Percentiles rank a stretch among this genome's conserved stretches.
Evolutionary conservation across 768 basidiomycete genomes (phyloP).

Genomic region (Boletus pseudopeckii): DNA sequence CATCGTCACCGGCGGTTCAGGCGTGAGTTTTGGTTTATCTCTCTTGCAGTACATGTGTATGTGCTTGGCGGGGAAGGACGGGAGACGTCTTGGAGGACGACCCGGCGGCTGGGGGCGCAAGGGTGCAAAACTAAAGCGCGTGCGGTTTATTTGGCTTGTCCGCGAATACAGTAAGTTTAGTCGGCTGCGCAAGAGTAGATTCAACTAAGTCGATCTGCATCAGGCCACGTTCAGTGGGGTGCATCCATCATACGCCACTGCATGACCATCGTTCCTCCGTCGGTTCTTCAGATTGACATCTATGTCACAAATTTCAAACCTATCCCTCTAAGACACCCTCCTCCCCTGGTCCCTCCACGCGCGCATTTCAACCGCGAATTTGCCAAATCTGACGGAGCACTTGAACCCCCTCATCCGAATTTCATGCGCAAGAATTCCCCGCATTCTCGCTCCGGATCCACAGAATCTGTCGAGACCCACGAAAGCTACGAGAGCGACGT

Average conservation of each 20-base stretch:
- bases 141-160: constrained; percentile 75
- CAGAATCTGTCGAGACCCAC: constrained; percentile 30
- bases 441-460: constrained; percentile 13
- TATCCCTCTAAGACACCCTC: constrained; percentile 11
- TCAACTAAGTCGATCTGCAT: not conserved
- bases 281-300: constrained; percentile 61
- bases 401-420: constrained; percentile 36
- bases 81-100: constrained; percentile 44
- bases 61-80: constrained; percentile 55
- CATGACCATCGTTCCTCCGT: constrained; percentile 47
- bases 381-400: constrained; percentile 17
- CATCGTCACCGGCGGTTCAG: constrained; percentile 70
- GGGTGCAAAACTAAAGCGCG: constrained; percentile 44
- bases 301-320: constrained; percentile 63
- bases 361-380: constrained; percentile 9
- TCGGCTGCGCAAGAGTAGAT: not conserved
- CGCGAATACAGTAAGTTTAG: constrained; percentile 63
- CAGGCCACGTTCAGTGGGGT: constrained; percentile 77
- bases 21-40: constrained; percentile 68
- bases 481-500: constrained; percentile 34
- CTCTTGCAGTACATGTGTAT: constrained; percentile 62
- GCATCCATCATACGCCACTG: constrained; percentile 64
- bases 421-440: constrained; percentile 16
- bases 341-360: constrained; percentile 10
- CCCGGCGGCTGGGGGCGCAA: constrained; percentile 42